phyloP scores from a whole-genome alignment of 2,329 filamentous ascomycete genomes.

The Penicillium brasilianum region DNA sequence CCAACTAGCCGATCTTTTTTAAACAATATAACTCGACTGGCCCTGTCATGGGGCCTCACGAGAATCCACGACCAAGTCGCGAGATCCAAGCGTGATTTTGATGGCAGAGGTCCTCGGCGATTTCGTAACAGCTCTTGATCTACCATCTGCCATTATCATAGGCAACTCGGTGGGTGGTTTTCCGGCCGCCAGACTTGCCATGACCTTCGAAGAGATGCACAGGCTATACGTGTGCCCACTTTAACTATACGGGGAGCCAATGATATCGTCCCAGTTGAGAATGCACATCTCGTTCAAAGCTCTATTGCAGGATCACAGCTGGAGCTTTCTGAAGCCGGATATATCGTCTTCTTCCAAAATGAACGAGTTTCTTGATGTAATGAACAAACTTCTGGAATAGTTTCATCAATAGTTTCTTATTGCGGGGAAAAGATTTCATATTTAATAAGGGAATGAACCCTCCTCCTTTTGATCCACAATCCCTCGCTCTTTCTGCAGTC shows the following conservation, averaged over 20 bases:
- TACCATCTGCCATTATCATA: constrained; percentile 14
- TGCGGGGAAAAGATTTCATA: neutral
- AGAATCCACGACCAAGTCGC: neutral
- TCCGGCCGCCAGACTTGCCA: constrained; percentile 11
- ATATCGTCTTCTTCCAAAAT: neutral
- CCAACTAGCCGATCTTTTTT: neutral
- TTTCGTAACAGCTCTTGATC: constrained; percentile 13
- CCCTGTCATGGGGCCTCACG: neutral
- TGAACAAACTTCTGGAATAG: neutral
- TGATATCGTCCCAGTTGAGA: neutral
- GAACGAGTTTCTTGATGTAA: neutral
- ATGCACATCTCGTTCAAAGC: neutral
- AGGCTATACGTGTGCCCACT: neutral
- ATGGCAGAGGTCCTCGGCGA: neutral
- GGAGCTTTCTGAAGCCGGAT: neutral
- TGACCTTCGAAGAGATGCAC: neutral
- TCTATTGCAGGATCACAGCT: neutral
- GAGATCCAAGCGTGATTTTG: neutral
- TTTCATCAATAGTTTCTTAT: neutral
- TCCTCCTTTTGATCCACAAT: neutral
- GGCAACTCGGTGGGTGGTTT: constrained; percentile 8
- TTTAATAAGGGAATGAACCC: neutral
- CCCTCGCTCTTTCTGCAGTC: neutral
- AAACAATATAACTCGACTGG: neutral
- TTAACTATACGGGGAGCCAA: neutral